Evolutionary conservation across 116 monocot species (phyloP).

Genomic region (Dioscorea cayenensis): DNA sequence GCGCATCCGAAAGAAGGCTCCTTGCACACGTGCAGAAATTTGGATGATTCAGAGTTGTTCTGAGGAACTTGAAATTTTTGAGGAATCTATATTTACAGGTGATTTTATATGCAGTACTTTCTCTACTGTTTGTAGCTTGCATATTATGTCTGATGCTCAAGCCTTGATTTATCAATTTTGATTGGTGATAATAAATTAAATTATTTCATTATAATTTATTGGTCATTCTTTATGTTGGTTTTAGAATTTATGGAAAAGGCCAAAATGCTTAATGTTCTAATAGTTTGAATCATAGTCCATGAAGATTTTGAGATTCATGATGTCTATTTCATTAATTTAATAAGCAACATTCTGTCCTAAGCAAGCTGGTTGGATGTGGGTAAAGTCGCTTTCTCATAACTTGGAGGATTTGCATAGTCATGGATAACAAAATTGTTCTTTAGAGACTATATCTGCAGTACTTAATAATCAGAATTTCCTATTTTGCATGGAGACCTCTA

Average conservation of each 20-base stretch:
- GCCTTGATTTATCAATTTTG: not conserved
- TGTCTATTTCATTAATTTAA: not conserved
- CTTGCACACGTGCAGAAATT: constrained; percentile 85
- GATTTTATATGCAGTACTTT: not conserved
- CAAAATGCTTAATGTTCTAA: not conserved
- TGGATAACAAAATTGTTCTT: not conserved
- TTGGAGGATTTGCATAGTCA: not conserved
- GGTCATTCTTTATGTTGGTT: not conserved
- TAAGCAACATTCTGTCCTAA: not conserved
- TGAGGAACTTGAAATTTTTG: constrained; percentile 74
- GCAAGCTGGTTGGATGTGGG: not conserved
- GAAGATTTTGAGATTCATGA: not conserved
- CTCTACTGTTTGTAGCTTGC: not conserved
- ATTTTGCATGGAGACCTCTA: too few species aligned
- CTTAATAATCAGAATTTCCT: too few species aligned
- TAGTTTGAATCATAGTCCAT: not conserved
- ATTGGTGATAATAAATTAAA: not conserved
- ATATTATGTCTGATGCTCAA: not conserved
- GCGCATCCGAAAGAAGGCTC: constrained; percentile 91
- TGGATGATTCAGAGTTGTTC: constrained; percentile 81
- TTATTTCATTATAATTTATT: not conserved
- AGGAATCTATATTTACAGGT: constrained; percentile 70
- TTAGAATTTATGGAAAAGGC: not conserved
- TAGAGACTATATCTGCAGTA: not conserved
- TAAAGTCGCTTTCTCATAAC: not conserved